Conservation (phyloP, 768 basidiomycete species). For the Suillus subalutaceus region DNA sequence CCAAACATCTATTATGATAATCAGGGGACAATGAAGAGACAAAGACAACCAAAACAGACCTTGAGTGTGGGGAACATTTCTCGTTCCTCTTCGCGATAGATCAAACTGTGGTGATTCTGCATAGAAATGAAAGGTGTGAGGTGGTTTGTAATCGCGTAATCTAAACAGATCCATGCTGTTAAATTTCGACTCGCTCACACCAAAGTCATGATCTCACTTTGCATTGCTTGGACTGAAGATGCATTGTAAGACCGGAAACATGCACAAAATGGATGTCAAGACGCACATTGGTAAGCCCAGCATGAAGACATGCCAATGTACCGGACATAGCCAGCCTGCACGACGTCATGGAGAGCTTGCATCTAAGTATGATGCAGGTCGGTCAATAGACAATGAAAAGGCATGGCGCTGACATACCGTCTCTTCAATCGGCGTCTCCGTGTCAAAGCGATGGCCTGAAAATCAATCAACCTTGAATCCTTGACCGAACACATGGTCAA, state of each 20-base stretch:
- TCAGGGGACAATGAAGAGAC: not conserved
- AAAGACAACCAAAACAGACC: slow-evolving; percentile 27
- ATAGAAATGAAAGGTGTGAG: slow-evolving; percentile 67
- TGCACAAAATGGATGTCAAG: not conserved
- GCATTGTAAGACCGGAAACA: not conserved
- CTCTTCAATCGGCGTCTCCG: slow-evolving; percentile 30
- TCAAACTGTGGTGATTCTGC: slow-evolving; percentile 66
- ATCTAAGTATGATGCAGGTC: slow-evolving; percentile 39
- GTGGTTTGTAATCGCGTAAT: slow-evolving; percentile 61
- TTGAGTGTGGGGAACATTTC: slow-evolving; percentile 66
- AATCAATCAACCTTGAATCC: slow-evolving; percentile 21
- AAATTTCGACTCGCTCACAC: not conserved
- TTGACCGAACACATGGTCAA: not conserved
- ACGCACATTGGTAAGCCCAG: slow-evolving; percentile 56
- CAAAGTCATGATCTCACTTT: slow-evolving; percentile 41
- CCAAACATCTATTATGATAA: slow-evolving; percentile 44
- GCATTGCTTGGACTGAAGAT: slow-evolving; percentile 54
- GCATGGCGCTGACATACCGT: slow-evolving; percentile 42
- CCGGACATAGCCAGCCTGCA: slow-evolving; percentile 62
- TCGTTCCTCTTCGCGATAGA: slow-evolving; percentile 68
- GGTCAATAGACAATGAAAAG: not conserved
- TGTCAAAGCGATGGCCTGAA: slow-evolving; percentile 37
- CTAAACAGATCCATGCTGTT: slow-evolving; percentile 29
- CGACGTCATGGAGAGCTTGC: slow-evolving; percentile 72
- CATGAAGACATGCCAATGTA: slow-evolving; percentile 64